Evolutionary conservation across 768 basidiomycete species (phyloP).

Genomic region (Chalciporus sphaerocephalus): DNA sequence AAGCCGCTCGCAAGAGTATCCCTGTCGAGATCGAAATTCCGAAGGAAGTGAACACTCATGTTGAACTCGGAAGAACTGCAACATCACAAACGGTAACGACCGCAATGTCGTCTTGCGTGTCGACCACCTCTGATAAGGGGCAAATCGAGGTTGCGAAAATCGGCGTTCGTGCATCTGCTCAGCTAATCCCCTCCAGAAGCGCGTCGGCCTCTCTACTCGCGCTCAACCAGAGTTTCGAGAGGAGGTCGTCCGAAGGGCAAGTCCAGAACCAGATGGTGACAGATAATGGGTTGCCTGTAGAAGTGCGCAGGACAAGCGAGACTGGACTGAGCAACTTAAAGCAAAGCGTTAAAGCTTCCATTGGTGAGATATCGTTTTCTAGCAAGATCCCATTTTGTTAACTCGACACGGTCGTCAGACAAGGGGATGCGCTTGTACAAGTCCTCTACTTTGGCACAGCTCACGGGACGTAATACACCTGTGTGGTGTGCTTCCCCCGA

Average conservation of each 20-base stretch:
- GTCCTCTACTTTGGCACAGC: conserved; percentile 49
- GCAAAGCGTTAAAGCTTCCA: conserved; percentile 69
- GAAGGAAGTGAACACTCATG: not conserved
- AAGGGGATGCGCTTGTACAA: conserved; percentile 68
- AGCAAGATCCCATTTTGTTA: not conserved
- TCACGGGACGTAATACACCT: conserved; percentile 30
- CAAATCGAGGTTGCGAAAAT: conserved; percentile 29
- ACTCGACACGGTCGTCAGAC: conserved; percentile 37
- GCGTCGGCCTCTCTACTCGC: conserved; percentile 20
- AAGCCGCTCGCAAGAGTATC: conserved; percentile 3
- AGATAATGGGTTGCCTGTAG: conserved; percentile 25
- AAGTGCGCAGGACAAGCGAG: conserved; percentile 27
- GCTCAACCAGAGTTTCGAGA: conserved; percentile 6
- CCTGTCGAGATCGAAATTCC: not conserved
- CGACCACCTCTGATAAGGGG: conserved; percentile 25
- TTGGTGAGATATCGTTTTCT: conserved; percentile 45
- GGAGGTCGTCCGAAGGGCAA: conserved; percentile 7
- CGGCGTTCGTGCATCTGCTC: conserved; percentile 27
- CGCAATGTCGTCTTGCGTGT: conserved; percentile 12
- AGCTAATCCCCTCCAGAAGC: conserved; percentile 23
- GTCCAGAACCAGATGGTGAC: conserved; percentile 11
- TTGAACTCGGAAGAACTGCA: conserved; percentile 6
- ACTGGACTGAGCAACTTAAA: conserved; percentile 49
- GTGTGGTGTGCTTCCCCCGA: conserved; percentile 30
- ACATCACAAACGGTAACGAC: conserved; percentile 13